phyloP scores from a whole-genome alignment of 495 filamentous ascomycete species.

The Lasiosphaeriaceae sp. region DNA sequence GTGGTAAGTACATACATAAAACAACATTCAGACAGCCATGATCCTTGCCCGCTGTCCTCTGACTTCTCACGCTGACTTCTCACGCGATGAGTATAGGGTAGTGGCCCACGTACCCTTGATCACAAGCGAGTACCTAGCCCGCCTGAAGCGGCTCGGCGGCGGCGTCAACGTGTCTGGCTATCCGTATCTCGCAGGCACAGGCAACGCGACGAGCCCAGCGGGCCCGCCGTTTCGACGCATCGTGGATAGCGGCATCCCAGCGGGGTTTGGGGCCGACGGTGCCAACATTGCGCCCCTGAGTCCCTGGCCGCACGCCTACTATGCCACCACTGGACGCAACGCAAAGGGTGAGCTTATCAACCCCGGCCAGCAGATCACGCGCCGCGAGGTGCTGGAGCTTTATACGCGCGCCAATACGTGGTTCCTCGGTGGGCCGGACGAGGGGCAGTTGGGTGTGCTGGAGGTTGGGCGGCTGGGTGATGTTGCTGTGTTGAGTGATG shows the following conservation, averaged over 20 bases:
- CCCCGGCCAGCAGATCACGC: slow-evolving; percentile 15
- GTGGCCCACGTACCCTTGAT: slow-evolving; percentile 28
- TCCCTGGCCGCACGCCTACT: slow-evolving; percentile 27
- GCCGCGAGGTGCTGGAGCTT: slow-evolving; percentile 18
- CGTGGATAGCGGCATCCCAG: slow-evolving; percentile 22
- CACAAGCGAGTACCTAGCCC: slow-evolving; percentile 17
- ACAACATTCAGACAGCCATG: no score
- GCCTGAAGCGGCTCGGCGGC: slow-evolving; percentile 23
- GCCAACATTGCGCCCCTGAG: slow-evolving; percentile 28
- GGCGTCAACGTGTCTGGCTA: slow-evolving; percentile 27
- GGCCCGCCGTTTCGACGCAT: slow-evolving; percentile 24
- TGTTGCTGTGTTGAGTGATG: slow-evolving; percentile 23
- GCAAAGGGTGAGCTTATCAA: slow-evolving; percentile 24
- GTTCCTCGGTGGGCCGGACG: slow-evolving; percentile 27
- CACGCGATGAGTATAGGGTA: slow-evolving; percentile 4
- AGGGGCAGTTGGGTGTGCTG: slow-evolving; percentile 17
- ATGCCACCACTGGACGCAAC: slow-evolving; percentile 27
- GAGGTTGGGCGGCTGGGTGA: slow-evolving; percentile 26
- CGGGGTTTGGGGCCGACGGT: slow-evolving; percentile 25
- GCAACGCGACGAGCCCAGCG: slow-evolving; percentile 13
- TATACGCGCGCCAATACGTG: slow-evolving; percentile 27
- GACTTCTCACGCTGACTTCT: no score
- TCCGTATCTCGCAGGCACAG: slow-evolving; percentile 20
- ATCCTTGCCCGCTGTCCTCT: no score
- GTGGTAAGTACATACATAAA: slow-evolving; percentile 6